Percentiles rank a stretch among this genome's conserved stretches.
Evolutionary conservation across 2,329 filamentous ascomycete species (phyloP).

Genomic region (Venturia oleaginea): DNA sequence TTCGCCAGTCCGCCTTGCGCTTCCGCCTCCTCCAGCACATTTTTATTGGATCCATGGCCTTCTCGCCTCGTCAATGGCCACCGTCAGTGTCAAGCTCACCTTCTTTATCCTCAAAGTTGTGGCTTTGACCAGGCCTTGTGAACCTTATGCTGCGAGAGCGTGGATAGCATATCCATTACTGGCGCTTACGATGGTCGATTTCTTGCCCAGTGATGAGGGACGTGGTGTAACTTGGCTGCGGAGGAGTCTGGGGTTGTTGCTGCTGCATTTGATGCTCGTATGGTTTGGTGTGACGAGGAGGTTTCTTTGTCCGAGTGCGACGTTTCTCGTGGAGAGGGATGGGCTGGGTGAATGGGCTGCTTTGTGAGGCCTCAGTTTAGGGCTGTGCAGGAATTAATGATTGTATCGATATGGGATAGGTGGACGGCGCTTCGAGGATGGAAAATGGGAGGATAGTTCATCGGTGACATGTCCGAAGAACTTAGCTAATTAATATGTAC

Average conservation of each 20-base stretch:
- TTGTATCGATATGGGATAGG: background rate
- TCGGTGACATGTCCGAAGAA: background rate
- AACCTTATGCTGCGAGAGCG: conserved; percentile 9
- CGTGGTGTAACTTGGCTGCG: background rate
- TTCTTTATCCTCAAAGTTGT: conserved; percentile 13
- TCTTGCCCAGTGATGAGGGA: conserved; percentile 7
- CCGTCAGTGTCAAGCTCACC: background rate
- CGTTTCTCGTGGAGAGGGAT: background rate
- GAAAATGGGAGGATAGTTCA: background rate
- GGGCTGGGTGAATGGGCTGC: background rate
- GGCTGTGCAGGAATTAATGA: background rate
- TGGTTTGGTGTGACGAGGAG: background rate
- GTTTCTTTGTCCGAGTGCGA: background rate
- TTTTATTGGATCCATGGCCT: background rate
- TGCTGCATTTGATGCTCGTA: conserved; percentile 10
- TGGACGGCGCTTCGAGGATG: background rate
- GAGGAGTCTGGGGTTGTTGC: conserved; percentile 2
- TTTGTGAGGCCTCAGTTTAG: background rate
- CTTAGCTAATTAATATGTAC: background rate
- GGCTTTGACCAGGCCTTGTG: conserved; percentile 10
- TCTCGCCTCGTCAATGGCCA: background rate
- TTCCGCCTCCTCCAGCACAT: conserved; percentile 24
- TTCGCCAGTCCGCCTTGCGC: conserved; percentile 20
- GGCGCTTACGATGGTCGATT: conserved; percentile 11
- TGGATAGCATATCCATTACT: conserved; percentile 14